Conservation (phyloP, 257 asterid species). For the Solanum piurae region DNA sequence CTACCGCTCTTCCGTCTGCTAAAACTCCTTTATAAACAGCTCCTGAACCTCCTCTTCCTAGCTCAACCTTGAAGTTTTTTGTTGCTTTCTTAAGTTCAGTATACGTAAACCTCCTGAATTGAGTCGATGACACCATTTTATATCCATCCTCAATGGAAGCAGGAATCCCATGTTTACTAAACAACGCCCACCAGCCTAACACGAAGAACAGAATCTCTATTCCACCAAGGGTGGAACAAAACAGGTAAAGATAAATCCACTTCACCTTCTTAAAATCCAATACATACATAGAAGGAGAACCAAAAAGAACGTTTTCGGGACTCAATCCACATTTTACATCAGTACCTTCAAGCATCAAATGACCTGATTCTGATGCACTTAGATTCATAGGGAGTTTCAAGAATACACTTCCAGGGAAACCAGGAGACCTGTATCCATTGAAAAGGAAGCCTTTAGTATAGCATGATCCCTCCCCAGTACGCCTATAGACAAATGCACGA, state of each 20-base stretch:
- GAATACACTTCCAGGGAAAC: conserved; percentile 37
- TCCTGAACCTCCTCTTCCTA: conserved; percentile 28
- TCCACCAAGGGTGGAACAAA: conserved; percentile 9
- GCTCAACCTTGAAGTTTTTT: conserved; percentile 18
- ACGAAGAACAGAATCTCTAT: conserved; percentile 9
- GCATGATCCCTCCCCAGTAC: conserved; percentile 37
- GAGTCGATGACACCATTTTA: conserved; percentile 13
- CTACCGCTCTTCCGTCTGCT: conserved; percentile 12
- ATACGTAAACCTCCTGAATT: conserved; percentile 16
- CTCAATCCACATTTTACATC: neutral
- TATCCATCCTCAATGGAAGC: conserved; percentile 18
- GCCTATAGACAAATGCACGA: conserved; percentile 39
- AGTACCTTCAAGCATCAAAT: conserved; percentile 15
- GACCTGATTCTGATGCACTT: conserved; percentile 7
- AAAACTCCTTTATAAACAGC: conserved; percentile 18
- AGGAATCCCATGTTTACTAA: conserved; percentile 11
- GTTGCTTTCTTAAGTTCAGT: conserved; percentile 24
- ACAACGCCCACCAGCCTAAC: conserved; percentile 25
- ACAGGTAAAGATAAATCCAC: conserved; percentile 23
- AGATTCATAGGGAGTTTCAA: conserved; percentile 35
- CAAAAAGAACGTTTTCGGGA: neutral
- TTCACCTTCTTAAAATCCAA: neutral
- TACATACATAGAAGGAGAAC: conserved; percentile 10
- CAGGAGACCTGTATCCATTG: conserved; percentile 43
- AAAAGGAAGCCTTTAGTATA: conserved; percentile 37